phyloP scores from a whole-genome alignment of 139 green algal genomes.

The Tetraselmis chui region DNA sequence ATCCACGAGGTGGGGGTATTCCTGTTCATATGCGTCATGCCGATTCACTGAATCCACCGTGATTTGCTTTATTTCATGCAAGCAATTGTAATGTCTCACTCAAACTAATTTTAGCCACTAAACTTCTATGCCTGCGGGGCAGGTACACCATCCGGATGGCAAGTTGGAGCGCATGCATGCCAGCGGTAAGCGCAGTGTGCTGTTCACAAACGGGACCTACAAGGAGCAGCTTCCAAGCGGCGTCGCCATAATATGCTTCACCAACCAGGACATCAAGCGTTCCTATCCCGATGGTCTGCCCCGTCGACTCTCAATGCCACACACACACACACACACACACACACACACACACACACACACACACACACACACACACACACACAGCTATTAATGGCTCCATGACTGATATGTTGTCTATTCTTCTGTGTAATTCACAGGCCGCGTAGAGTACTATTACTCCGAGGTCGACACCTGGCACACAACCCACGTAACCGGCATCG shows the following conservation, averaged over 20 bases:
- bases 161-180: conserved; percentile 49
- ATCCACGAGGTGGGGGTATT: no score
- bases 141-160: conserved; percentile 40
- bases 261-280: conserved; percentile 81
- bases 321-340: no score
- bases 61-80: no score
- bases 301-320: neutral
- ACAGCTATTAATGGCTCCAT: no score
- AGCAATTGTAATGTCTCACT: no score
- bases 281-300: conserved; percentile 21
- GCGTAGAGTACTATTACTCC: conserved; percentile 78
- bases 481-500: conserved; percentile 54
- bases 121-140: no score
- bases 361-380: no score
- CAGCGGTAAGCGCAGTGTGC: conserved; percentile 35
- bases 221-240: conserved; percentile 46
- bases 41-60: no score
- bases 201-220: conserved; percentile 62
- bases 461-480: conserved; percentile 72
- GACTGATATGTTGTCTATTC: neutral
- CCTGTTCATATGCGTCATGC: no score
- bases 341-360: no score
- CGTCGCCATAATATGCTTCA: conserved; percentile 51
- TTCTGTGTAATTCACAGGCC: conserved; percentile 16
- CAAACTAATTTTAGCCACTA: no score